Evolutionary conservation across 2,329 filamentous ascomycete species (phyloP), one percentile per base, ranked within the genome.

Genomic region (Neofusicoccum kwambonambiense): DNA sequence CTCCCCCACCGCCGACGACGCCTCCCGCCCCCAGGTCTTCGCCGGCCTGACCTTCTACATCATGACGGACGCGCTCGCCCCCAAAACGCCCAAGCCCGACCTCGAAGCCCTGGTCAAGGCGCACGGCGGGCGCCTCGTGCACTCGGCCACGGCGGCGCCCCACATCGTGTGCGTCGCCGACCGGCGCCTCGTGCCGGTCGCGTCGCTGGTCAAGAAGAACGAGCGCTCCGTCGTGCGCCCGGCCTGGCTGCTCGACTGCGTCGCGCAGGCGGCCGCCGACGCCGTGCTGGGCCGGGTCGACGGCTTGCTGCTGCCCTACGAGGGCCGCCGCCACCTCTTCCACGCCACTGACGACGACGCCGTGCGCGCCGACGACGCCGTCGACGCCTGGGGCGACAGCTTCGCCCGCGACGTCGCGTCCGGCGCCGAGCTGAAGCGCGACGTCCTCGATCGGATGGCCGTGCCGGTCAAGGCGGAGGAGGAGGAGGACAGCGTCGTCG

Each of bases 331-430:
- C 0, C 93, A 98, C 70, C 81, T 98, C 70, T 89, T 95, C 67
- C 87, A 89, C 71, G 87, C 87, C 0, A 86, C 84, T 0, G 84
- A 87, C 3, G 82, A 81, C 1, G 81, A 88, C 63, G 77, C 79
- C 45, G 80, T 80, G 6, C 80, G 82, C 7, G 86, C 89, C 9
- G 81, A 84, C 42, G 78, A 79, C 3, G 91, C 90, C 68, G 83
- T 90, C 1, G 95, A 99, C 74, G 80, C 83, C 62, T 95, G 87
- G 70, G 90, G 90, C 0, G 95, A 99, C 74, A 93, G 92, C 72
- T 98, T 91, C 76, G 85, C 88, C 0, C 83, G 93, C 4, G 88
- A 96, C 70, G 79, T 90, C 8, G 83, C 74, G 19, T 64, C 72
- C 2, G 65, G 67, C 11, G 64, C 71, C 8, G 39, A 61, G 1